Evolutionary conservation across 2,329 filamentous ascomycete genomes (phyloP), one percentile per base, ranked within the genome.

Genomic region (Microcyclospora pomicola): DNA sequence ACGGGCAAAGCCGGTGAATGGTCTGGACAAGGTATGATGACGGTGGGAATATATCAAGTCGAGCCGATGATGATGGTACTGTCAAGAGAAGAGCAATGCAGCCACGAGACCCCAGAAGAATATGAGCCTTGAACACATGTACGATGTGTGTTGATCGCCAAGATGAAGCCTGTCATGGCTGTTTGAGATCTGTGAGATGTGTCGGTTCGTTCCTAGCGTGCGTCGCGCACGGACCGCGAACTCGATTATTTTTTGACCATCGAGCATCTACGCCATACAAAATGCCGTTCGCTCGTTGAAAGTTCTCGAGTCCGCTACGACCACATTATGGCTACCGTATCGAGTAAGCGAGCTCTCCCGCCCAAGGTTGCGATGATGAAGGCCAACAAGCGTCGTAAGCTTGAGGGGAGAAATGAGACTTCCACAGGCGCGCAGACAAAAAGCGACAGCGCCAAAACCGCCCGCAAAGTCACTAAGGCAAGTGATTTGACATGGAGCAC

Each of bases 401-500:
- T 64, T 36, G 56, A 59, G 2, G 27, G 33, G 12, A 33, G 44
- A 12, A 36, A 38, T 29, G 15, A 19, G 9, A 29, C 38, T 15
- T 29, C 30, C 32, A 37, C 16, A 35, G 32, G 42, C 6, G 31
- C 42, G 15, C 34, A 36, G 31, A 39, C 37, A 15, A 42, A 48
- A 34, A 43, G 38, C 34, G 27, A 31, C 13, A 33, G 27, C 27
- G 16, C 34, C 33, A 34, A 39, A 40, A 16, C 19, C 39, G 32
- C 36, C 32, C 44, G 37, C 16, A 44, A 50, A 39, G 39, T 45
- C 33, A 40, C 47, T 31, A 44, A 48, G 27, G 41, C 58, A 31
- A 67, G 77, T 42, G 64, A 71, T 30, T 61, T 80, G 39, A 62
- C 65, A 51, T 81, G 77, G 77, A 72, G 71, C 43, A 67, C 75